phyloP scores from a whole-genome alignment of 257 asterid species.

The Ballota nigra region DNA sequence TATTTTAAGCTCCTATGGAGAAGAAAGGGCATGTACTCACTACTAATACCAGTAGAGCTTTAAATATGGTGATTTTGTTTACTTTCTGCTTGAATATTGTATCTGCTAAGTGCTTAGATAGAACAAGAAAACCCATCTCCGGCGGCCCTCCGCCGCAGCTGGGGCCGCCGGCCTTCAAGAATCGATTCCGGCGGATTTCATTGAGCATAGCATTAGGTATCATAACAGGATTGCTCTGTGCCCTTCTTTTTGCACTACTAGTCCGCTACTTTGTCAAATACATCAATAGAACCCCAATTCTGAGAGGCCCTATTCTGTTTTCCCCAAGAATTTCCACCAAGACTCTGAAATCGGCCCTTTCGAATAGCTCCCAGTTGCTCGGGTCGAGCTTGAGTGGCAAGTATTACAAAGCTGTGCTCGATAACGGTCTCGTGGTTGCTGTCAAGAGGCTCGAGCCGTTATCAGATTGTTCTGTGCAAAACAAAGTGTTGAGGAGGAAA shows the following conservation, averaged over 20 bases:
- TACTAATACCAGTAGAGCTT: constrained; percentile 19
- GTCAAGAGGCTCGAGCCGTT: constrained; percentile 71
- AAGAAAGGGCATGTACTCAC: constrained; percentile 14
- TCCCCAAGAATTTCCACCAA: constrained; percentile 67
- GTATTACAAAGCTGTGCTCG: constrained; percentile 75
- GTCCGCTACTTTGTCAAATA: constrained; percentile 57
- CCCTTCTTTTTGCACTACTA: constrained; percentile 55
- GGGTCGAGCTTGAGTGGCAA: constrained; percentile 73
- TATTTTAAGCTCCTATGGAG: constrained; percentile 36
- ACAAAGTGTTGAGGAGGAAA: constrained; percentile 49
- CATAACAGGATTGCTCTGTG: constrained; percentile 59
- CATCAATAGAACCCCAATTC: constrained; percentile 67
- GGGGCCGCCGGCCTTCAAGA: constrained; percentile 32
- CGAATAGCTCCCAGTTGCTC: constrained; percentile 54
- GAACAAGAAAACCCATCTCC: constrained; percentile 29
- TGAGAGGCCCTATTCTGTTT: constrained; percentile 65
- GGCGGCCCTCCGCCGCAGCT: constrained; percentile 27
- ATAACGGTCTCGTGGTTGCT: constrained; percentile 72
- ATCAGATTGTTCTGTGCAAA: constrained; percentile 30
- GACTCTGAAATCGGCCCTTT: constrained; percentile 68
- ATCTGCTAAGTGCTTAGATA: constrained; percentile 53
- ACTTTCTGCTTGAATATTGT: constrained; percentile 34
- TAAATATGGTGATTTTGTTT: constrained; percentile 26
- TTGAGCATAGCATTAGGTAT: constrained; percentile 64
- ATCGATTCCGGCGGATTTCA: constrained; percentile 36